phyloP scores from a whole-genome alignment of 169 alveolate species.

The Plasmodium billcollinsi region DNA sequence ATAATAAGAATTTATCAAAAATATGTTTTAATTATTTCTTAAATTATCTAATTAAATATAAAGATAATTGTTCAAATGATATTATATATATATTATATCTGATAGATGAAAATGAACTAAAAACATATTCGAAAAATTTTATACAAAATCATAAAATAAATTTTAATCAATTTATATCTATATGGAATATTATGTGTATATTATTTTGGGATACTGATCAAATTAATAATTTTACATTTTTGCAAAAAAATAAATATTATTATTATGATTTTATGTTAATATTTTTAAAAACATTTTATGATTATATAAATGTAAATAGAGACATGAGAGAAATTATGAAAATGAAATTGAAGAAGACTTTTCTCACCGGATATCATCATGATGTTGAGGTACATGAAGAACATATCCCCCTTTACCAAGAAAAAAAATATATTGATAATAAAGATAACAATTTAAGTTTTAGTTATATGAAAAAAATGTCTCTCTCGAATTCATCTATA shows the following conservation, averaged over 20 bases:
- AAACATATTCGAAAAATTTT: conserved; percentile 22
- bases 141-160: conserved; percentile 28
- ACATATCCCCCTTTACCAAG: not conserved
- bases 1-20: conserved; percentile 16
- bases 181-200: conserved; percentile 59
- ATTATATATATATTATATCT: conserved; percentile 43
- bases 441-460: not conserved
- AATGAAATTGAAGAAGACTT: not conserved
- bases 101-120: conserved; percentile 29
- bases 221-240: conserved; percentile 30
- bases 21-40: conserved; percentile 43
- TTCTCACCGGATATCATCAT: not conserved
- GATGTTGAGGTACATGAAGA: not conserved
- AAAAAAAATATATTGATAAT: not conserved
- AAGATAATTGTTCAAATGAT: conserved; percentile 66
- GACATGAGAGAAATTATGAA: conserved; percentile 10
- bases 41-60: conserved; percentile 34
- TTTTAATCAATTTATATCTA: conserved; percentile 61
- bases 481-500: not conserved
- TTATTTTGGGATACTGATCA: conserved; percentile 69
- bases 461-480: not conserved
- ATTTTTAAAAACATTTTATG: conserved; percentile 37
- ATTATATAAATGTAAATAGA: conserved; percentile 20
- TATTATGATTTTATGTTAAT: conserved; percentile 70
- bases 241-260: conserved; percentile 34